A percentile compares a stretch with the other conserved stretches of the same genome.
These are phyloP conservation scores for Prunus mume DNA, from an alignment of 306 rosid species.

Conservation along the genomic window DNA sequence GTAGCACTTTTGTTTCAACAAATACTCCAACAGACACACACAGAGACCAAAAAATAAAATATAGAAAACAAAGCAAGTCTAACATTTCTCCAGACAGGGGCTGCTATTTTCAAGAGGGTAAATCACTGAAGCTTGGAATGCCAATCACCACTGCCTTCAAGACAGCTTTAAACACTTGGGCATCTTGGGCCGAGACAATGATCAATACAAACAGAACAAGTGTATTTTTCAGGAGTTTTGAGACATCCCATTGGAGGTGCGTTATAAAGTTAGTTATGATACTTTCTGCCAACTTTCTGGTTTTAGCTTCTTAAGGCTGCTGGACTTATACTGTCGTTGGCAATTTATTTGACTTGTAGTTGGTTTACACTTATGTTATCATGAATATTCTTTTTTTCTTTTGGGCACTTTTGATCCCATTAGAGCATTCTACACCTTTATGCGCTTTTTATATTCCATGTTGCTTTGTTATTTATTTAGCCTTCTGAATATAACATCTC, in stretches of 20 bases:
- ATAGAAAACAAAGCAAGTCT: not conserved
- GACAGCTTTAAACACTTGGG: slow-evolving; percentile 74
- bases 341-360: not conserved
- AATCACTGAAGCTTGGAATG: slow-evolving; percentile 84
- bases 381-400: not conserved
- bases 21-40: not conserved
- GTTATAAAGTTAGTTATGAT: not conserved
- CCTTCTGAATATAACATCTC: not conserved
- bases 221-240: slow-evolving; percentile 85
- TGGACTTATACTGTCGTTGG: not conserved
- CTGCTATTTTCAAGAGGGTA: slow-evolving; percentile 87
- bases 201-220: slow-evolving; percentile 63
- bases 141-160: slow-evolving; percentile 67
- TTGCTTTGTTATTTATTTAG: not conserved
- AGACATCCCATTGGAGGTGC: slow-evolving; percentile 57
- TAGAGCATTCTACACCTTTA: not conserved
- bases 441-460: not conserved
- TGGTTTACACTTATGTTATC: not conserved
- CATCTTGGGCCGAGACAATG: slow-evolving; percentile 69
- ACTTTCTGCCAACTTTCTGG: not conserved
- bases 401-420: not conserved
- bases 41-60: not conserved
- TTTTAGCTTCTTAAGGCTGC: not conserved
- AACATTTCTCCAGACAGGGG: slow-evolving; percentile 69
- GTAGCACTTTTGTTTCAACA: slow-evolving; percentile 21